Evolutionary conservation across 2,329 filamentous ascomycete species (phyloP).

Genomic region (Endoconidiophora laricicola): DNA sequence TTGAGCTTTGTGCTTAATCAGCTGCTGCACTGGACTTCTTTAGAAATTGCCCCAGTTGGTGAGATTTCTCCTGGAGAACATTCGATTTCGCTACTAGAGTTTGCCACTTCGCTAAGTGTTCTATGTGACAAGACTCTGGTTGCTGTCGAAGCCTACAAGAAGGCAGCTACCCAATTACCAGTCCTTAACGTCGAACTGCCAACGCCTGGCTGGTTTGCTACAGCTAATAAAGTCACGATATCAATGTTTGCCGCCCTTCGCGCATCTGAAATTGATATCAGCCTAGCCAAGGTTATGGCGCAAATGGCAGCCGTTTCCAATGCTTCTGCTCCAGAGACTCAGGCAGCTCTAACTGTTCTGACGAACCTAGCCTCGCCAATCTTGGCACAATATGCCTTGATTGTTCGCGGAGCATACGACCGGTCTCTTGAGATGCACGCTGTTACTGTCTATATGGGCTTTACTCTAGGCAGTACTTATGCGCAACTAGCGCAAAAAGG

Average conservation of each 20-base stretch:
- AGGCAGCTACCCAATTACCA: slow-evolving; percentile 36
- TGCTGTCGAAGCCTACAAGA: slow-evolving; percentile 56
- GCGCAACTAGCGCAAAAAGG: slow-evolving; percentile 65
- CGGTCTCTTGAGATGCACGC: slow-evolving; percentile 49
- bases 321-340: neutral
- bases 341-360: slow-evolving; percentile 19
- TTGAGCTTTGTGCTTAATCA: slow-evolving; percentile 50
- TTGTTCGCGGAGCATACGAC: slow-evolving; percentile 40
- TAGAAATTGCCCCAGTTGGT: slow-evolving; percentile 17
- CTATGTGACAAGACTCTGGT: slow-evolving; percentile 65
- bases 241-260: slow-evolving; percentile 11
- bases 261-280: slow-evolving; percentile 10
- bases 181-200: slow-evolving; percentile 13
- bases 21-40: slow-evolving; percentile 45
- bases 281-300: slow-evolving; percentile 28
- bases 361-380: slow-evolving; percentile 52
- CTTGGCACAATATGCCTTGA: slow-evolving; percentile 51
- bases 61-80: slow-evolving; percentile 15
- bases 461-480: slow-evolving; percentile 61
- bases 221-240: slow-evolving; percentile 3
- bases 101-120: slow-evolving; percentile 42
- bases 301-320: neutral
- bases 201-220: slow-evolving; percentile 36
- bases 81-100: slow-evolving; percentile 19
- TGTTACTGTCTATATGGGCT: slow-evolving; percentile 56